Conservation (phyloP, 2,329 filamentous ascomycete species). For the Aspergillaceae sp. region DNA sequence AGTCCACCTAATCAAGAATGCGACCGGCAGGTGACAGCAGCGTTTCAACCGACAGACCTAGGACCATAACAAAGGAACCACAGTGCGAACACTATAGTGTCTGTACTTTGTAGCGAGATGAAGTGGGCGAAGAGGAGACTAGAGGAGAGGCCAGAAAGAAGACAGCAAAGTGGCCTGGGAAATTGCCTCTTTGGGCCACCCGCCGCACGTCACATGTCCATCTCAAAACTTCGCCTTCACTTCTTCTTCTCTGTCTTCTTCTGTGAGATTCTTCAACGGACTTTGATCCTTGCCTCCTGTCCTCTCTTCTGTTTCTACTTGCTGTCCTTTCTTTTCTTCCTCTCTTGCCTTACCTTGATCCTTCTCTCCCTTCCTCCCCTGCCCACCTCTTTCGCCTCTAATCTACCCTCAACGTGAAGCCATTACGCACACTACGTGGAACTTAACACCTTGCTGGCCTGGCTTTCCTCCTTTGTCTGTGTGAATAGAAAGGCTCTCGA, state of each 20-base stretch:
- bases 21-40: neutral
- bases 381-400: neutral
- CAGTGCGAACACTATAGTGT: too few species aligned
- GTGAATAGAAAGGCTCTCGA: too few species aligned
- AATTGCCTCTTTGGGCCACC: neutral
- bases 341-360: neutral
- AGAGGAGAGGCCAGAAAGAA: neutral
- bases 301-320: neutral
- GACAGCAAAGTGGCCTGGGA: neutral
- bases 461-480: neutral
- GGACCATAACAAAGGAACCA: too few species aligned
- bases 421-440: neutral
- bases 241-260: neutral
- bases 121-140: neutral
- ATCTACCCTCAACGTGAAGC: neutral
- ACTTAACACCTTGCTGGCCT: neutral
- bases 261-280: too few species aligned
- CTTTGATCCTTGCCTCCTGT: neutral
- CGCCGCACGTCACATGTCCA: conserved; percentile 1
- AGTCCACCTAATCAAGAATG: neutral
- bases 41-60: neutral
- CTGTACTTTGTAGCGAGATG: neutral
- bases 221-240: too few species aligned
- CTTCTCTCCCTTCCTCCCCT: neutral
- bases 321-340: neutral